Percentiles rank a stretch among this genome's conserved stretches.
Conservation (phyloP, 2,329 filamentous ascomycete genomes). For the Apiospora malaysiana region DNA sequence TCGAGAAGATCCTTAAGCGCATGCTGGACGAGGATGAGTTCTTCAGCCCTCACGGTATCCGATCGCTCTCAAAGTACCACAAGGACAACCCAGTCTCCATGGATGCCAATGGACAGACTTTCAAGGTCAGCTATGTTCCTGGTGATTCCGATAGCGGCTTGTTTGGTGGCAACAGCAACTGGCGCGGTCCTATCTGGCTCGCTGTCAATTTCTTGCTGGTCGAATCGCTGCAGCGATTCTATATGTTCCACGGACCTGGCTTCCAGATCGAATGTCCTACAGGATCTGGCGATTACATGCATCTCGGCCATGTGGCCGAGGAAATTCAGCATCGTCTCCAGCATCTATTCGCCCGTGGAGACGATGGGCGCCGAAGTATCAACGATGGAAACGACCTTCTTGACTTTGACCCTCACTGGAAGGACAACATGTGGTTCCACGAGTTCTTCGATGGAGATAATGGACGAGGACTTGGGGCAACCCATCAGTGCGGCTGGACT, state of each 20-base stretch:
- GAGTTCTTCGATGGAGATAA: slow-evolving; percentile 96
- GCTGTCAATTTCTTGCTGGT: slow-evolving; percentile 95
- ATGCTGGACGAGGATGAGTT: slow-evolving; percentile 97
- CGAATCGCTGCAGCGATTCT: slow-evolving; percentile 93
- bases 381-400: slow-evolving; percentile 84
- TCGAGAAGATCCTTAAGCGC: slow-evolving; percentile 84
- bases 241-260: slow-evolving; percentile 90
- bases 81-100: slow-evolving; percentile 90
- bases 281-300: slow-evolving; percentile 93
- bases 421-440: slow-evolving; percentile 92
- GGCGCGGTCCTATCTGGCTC: slow-evolving; percentile 94
- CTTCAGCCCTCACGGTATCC: slow-evolving; percentile 86
- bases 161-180: slow-evolving; percentile 97
- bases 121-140: slow-evolving; percentile 86
- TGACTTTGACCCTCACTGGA: slow-evolving; percentile 93
- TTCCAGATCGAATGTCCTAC: slow-evolving; percentile 94
- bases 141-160: slow-evolving; percentile 96
- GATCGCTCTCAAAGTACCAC: slow-evolving; percentile 90
- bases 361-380: slow-evolving; percentile 86
- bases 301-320: slow-evolving; percentile 91
- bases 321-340: slow-evolving; percentile 94
- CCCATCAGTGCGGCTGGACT: slow-evolving; percentile 96
- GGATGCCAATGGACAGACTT: slow-evolving; percentile 92
- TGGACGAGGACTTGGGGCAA: slow-evolving; percentile 87
- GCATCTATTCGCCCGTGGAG: slow-evolving; percentile 84